Conservation (phyloP, 1,284 basidiomycete species). For the Fistulinella cinereoalba region DNA sequence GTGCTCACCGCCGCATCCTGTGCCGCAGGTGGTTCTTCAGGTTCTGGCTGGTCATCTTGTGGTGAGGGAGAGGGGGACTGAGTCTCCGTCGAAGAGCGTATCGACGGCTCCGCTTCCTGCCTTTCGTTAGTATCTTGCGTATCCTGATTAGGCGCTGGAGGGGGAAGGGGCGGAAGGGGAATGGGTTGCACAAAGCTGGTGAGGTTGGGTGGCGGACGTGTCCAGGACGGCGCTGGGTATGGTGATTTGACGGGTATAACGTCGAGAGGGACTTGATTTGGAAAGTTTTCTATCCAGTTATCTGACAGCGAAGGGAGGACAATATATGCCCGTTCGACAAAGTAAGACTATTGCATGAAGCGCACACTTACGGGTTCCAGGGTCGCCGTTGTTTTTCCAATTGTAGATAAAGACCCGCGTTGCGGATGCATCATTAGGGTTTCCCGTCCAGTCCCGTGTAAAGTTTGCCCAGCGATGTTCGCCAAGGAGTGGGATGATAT, state of each 20-base stretch:
- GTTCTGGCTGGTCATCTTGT: background rate
- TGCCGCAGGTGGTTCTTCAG: background rate
- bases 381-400: constrained; percentile 32
- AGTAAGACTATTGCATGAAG: background rate
- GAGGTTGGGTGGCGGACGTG: constrained; percentile 15
- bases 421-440: constrained; percentile 11
- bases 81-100: background rate
- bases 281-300: constrained; percentile 25
- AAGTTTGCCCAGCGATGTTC: constrained; percentile 26
- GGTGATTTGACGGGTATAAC: constrained; percentile 22
- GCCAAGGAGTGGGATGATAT: constrained; percentile 30
- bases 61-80: background rate
- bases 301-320: constrained; percentile 11
- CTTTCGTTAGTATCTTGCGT: background rate
- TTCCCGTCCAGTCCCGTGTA: background rate
- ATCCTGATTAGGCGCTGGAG: background rate
- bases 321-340: background rate
- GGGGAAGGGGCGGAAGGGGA: constrained; percentile 12
- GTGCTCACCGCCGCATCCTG: constrained; percentile 7
- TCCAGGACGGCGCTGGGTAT: constrained; percentile 30
- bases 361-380: constrained; percentile 25
- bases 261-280: constrained; percentile 3
- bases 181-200: constrained; percentile 24
- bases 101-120: background rate
- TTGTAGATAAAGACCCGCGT: constrained; percentile 32